Base-by-base conservation (phyloP, 2,329 filamentous ascomycete species). In the Leptosphaerulina australis region DNA sequence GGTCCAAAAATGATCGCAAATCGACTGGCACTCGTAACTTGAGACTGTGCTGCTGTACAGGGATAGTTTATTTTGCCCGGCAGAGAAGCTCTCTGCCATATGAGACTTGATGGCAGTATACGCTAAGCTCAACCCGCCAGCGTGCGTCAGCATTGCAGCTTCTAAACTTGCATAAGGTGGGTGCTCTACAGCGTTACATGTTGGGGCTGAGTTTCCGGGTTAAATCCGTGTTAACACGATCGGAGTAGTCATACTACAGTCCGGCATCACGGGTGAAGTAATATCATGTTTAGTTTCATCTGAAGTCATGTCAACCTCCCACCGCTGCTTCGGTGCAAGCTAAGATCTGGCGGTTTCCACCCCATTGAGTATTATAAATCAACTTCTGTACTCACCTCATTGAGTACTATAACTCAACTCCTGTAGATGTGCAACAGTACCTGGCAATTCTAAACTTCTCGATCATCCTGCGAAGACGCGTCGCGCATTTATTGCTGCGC, bases 401-500 rank as follows among this genome's bases (percentile, higher is more conserved):
- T n/a, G n/a, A n/a, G n/a, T n/a, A n/a, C n/a, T n/a, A 26, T 35
- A n/a, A 25, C 20, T 21, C 15, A 26, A n/a, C 14, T n/a, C 14
- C 20, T 12, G 4, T 21, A 14, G 18, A 30, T 26, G 21, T 33
- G 33, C 45, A 26, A 25, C 31, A 14, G 4, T 7, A n/a, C 24
- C n/a, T 24, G 7, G n/a, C 5, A 49, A 12, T 4, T 7, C 25
- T 15, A 14, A 14, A 25, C 37, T 43, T 28, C 25, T 37, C 20
- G 25, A 24, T 20, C 37, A 37, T 18, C 33, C 14, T 26, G 3
- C 31, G 31, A 30, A 15, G 24, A 41, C 41, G 26, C 36, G 59
- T 43, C 44, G 33, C 44, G 43, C 44, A 30, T 38, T 53, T 48
- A 45, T 50, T 47, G 58, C 59, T 59, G 63, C 64, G 66, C 67